A percentile compares a stretch with the other conserved stretches of the same genome.
Conservation (phyloP, 192 early-diverging fungal species). For the Linnemannia schmuckeri region DNA sequence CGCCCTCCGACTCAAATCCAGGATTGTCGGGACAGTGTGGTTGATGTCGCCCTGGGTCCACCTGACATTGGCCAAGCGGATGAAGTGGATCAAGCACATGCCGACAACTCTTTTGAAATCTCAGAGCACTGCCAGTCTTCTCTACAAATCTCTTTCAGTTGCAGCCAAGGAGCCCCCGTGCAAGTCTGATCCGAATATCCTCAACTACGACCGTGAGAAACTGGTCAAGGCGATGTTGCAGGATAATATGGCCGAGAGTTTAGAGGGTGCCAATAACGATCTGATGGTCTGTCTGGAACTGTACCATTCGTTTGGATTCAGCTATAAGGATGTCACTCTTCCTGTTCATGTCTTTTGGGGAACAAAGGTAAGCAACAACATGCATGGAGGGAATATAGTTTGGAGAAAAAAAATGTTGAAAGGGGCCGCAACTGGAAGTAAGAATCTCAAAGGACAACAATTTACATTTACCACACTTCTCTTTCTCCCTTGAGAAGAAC, state of each 20-base stretch:
- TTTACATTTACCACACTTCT: neutral
- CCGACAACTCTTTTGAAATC: constrained; percentile 55
- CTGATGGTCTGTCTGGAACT: constrained; percentile 57
- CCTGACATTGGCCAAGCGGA: constrained; percentile 53
- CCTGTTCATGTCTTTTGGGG: constrained; percentile 62
- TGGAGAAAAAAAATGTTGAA: no score
- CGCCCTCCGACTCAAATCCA: constrained; percentile 49
- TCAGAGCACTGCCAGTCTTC: constrained; percentile 47
- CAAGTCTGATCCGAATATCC: constrained; percentile 41
- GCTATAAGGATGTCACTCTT: constrained; percentile 58
- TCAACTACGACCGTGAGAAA: constrained; percentile 54
- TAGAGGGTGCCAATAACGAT: constrained; percentile 58
- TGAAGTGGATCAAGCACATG: constrained; percentile 60
- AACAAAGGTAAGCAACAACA: constrained; percentile 47
- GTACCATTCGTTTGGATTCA: constrained; percentile 57
- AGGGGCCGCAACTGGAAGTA: no score
- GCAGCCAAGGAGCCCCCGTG: constrained; percentile 52
- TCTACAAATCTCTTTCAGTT: constrained; percentile 55
- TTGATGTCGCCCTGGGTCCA: constrained; percentile 59
- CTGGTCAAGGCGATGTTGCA: constrained; percentile 55
- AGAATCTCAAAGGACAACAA: neutral
- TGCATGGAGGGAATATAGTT: neutral
- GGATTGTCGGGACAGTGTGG: constrained; percentile 58
- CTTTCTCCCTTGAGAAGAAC: neutral
- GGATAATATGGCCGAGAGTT: constrained; percentile 56